Base-by-base conservation (phyloP, 164 flowering plant species). In the Berberis thunbergii region DNA sequence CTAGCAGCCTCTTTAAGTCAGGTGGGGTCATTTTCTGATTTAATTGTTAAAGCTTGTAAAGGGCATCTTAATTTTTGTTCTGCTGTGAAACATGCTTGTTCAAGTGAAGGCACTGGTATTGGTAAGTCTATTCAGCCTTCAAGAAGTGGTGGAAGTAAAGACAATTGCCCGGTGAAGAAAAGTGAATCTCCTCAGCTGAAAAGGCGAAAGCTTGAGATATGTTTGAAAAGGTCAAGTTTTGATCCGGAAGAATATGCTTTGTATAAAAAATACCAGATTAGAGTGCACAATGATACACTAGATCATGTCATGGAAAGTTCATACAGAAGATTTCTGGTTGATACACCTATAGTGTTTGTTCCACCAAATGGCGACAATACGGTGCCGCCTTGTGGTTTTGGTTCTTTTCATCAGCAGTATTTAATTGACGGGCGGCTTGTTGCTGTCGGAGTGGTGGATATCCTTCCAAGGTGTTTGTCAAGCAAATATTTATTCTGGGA, bases 401-500 rank as follows among this genome's bases (percentile, higher is more conserved):
- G 97, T n/a, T 94, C 98, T 68, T 94, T 94, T 71, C 97, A 91
- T 78, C 97, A 91, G 78, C 96, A 85, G 76, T 94, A 91, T 79
- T 49, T 83, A 50, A 74, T 94, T 73, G 96, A 94, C 81, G 99
- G 93, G 59, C 74, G 63, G 65, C 82, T 94, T 57, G 79, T 91
- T 78, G 99, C 99, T 4, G 99, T 94, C 75, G 99, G 97, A 60
- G 99, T 94, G 68, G 72, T 94, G 64, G 99, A 94, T 77, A 87
- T 91, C 71, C 91, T 94, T 6, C 99, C 99, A 41, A 83, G 74
- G 69, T 91, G 99, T 79, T 70, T 94, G 72, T 94, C 99, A 5
- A 94, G 99, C 74, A 87, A 87, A 73, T 94, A 94, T 77, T 74
- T 94, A 72, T 94, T 94, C 65, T 93, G 99, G 99, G 99, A 94